Conservation (phyloP, 1,284 basidiomycete genomes). For the Boletus sp. region DNA sequence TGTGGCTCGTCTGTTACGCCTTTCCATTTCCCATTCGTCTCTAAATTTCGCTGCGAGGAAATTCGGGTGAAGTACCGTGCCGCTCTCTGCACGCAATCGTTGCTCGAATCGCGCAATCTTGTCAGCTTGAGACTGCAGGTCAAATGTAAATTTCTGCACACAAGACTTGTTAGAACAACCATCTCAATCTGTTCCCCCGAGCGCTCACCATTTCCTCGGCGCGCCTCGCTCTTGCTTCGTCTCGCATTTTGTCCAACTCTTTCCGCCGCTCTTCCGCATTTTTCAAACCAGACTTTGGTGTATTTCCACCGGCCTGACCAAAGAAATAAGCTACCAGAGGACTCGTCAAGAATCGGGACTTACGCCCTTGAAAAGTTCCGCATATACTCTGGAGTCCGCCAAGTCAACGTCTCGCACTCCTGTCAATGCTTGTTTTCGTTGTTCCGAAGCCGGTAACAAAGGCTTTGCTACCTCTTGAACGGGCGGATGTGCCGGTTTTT, state of each 20-base stretch:
- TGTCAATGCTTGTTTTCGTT: constrained; percentile 39
- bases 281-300: constrained; percentile 57
- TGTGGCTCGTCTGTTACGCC: constrained; percentile 23
- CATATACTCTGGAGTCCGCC: constrained; percentile 57
- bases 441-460: constrained; percentile 24
- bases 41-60: constrained; percentile 61
- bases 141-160: constrained; percentile 56
- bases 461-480: constrained; percentile 25
- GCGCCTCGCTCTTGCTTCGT: constrained; percentile 62
- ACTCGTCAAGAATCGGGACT: constrained; percentile 23
- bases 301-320: constrained; percentile 43
- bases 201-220: constrained; percentile 50
- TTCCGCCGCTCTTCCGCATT: constrained; percentile 67
- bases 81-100: constrained; percentile 43
- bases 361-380: constrained; percentile 63
- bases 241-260: constrained; percentile 65
- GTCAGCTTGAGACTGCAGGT: constrained; percentile 65
- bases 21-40: constrained; percentile 39
- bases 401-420: constrained; percentile 59
- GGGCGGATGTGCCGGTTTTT: constrained; percentile 26
- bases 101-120: constrained; percentile 68
- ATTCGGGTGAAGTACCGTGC: constrained; percentile 61
- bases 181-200: neutral
- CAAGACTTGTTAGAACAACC: constrained; percentile 7
- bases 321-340: neutral